A percentile compares a stretch with the other conserved stretches of the same genome.
Evolutionary conservation across 139 green algal genomes (phyloP).

Genomic region (Limnomonas spitsbergensis): DNA sequence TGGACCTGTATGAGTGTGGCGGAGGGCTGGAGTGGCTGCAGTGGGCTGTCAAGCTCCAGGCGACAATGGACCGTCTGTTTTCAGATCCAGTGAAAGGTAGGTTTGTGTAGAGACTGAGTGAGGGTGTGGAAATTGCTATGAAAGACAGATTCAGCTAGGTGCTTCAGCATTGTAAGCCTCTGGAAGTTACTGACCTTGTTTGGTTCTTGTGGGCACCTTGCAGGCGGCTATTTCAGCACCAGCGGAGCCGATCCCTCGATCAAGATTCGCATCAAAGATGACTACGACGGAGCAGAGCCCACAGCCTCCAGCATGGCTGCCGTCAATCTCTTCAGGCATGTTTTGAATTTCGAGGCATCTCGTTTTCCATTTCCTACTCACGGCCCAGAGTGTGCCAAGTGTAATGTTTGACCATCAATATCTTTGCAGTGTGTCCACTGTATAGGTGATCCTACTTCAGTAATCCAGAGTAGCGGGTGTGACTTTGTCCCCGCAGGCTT

Average conservation of each 20-base stretch:
- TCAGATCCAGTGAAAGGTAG: slow-evolving; percentile 55
- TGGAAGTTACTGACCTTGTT: too few species aligned
- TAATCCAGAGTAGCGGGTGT: too few species aligned
- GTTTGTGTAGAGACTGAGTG: slow-evolving; percentile 3
- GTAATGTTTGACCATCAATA: too few species aligned
- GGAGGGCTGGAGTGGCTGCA: slow-evolving; percentile 69
- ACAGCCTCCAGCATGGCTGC: slow-evolving; percentile 67
- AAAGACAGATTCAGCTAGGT: too few species aligned
- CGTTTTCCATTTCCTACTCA: too few species aligned
- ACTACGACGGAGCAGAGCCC: slow-evolving; percentile 88
- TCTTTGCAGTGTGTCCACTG: too few species aligned
- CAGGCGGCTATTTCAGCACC: slow-evolving; percentile 70
- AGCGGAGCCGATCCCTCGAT: slow-evolving; percentile 53
- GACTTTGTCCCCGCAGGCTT: too few species aligned
- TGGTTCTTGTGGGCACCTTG: too few species aligned
- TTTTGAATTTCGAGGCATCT: background rate
- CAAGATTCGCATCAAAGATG: slow-evolving; percentile 61
- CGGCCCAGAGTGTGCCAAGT: too few species aligned
- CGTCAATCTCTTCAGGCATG: slow-evolving; percentile 59
- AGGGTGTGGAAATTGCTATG: background rate
- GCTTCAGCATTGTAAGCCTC: too few species aligned
- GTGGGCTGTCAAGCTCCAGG: slow-evolving; percentile 79
- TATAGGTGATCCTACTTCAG: too few species aligned
- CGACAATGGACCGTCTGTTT: slow-evolving; percentile 72
- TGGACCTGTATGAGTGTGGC: slow-evolving; percentile 74